Percentiles rank a stretch among this genome's conserved stretches.
These are phyloP conservation scores for Salinomyces thailandicus DNA, from an alignment of 2,329 filamentous ascomycete species.

Conservation along the genomic window DNA sequence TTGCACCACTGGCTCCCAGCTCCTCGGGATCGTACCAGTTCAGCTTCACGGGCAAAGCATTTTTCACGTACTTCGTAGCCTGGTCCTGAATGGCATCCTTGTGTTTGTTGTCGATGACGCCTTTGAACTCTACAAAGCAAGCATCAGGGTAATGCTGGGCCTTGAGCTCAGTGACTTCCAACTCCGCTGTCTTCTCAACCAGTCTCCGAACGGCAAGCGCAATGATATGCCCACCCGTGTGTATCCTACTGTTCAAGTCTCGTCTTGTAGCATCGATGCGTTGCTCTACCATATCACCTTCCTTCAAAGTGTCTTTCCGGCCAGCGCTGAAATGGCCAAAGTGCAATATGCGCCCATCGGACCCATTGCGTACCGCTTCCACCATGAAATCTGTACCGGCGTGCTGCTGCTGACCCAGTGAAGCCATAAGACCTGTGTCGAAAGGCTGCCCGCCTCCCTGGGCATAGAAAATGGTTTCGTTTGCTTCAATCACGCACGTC, in stretches of 20 bases:
- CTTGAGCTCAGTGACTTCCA: slow-evolving; percentile 5
- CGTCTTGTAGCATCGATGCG: slow-evolving; percentile 2
- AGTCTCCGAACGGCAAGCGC: slow-evolving; percentile 2
- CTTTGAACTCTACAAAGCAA: slow-evolving; percentile 8
- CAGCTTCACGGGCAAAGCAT: slow-evolving; percentile 3
- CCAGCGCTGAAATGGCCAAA: slow-evolving; percentile 8
- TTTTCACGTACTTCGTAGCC: slow-evolving; percentile 1
- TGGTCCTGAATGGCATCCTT: slow-evolving; percentile 7
- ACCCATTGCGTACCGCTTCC: slow-evolving; percentile 9
- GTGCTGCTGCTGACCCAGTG: background rate
- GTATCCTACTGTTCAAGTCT: slow-evolving; percentile 6
- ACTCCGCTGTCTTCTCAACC: background rate
- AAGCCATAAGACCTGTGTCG: slow-evolving; percentile 10
- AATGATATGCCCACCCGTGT: slow-evolving; percentile 5
- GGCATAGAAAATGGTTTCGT: slow-evolving; percentile 13
- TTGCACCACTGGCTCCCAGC: background rate
- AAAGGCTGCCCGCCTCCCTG: slow-evolving; percentile 15
- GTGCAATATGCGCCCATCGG: slow-evolving; percentile 9
- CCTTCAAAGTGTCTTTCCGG: slow-evolving; percentile 1
- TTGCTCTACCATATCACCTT: slow-evolving; percentile 5
- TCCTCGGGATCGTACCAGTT: slow-evolving; percentile 4
- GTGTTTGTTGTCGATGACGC: slow-evolving; percentile 3
- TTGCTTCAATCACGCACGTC: background rate
- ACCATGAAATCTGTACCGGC: slow-evolving; percentile 4
- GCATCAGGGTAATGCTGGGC: slow-evolving; percentile 7